Percentiles rank a stretch among this genome's conserved stretches.
These are phyloP conservation scores for Plantago ovata DNA, from an alignment of 257 asterid species.

Conservation along the genomic window DNA sequence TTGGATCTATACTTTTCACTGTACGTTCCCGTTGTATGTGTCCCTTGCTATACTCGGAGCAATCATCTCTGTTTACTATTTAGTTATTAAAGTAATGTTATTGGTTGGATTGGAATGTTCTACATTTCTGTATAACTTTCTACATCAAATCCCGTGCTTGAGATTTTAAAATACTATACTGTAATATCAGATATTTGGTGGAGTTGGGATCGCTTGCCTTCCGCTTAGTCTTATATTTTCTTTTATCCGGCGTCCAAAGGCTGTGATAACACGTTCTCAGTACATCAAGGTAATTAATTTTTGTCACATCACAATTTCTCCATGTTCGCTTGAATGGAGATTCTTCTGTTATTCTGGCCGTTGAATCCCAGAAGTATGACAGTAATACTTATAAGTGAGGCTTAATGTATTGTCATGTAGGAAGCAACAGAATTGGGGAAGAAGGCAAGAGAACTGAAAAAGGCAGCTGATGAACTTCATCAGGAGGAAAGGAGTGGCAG, in stretches of 20 bases:
- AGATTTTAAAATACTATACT: slow-evolving; percentile 20
- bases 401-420: slow-evolving; percentile 36
- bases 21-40: slow-evolving; percentile 49
- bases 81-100: neutral
- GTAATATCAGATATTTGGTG: slow-evolving; percentile 94
- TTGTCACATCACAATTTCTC: neutral
- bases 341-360: too few relatives aligned
- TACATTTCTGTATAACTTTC: slow-evolving; percentile 10
- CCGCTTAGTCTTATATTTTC: slow-evolving; percentile 94
- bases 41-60: slow-evolving; percentile 12
- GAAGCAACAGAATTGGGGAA: slow-evolving; percentile 97
- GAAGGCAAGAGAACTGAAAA: slow-evolving; percentile 87
- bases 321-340: neutral
- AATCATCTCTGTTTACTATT: neutral
- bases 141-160: slow-evolving; percentile 22
- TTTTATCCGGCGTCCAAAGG: slow-evolving; percentile 96
- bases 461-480: slow-evolving; percentile 91
- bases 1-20: slow-evolving; percentile 90
- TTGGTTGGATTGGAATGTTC: neutral
- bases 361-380: too few relatives aligned
- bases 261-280: slow-evolving; percentile 98
- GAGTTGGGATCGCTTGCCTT: slow-evolving; percentile 96
- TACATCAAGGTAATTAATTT: slow-evolving; percentile 75
- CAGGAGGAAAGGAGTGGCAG: slow-evolving; percentile 92
- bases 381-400: slow-evolving; percentile 7